Percentiles rank a stretch among this genome's conserved stretches.
Evolutionary conservation across 1,284 basidiomycete genomes (phyloP).

Genomic region (Naganishia albida): DNA sequence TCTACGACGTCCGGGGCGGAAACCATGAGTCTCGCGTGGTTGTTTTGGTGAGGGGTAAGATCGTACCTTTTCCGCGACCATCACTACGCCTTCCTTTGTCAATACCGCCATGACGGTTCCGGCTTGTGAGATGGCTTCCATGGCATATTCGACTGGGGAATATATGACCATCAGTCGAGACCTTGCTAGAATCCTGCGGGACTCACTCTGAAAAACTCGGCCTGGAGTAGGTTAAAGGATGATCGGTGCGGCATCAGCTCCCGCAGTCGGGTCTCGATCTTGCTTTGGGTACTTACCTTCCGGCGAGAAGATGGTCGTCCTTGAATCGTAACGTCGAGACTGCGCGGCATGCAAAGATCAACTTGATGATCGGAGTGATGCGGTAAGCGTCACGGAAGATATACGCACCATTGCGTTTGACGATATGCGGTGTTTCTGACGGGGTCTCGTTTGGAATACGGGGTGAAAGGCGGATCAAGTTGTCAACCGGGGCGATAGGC

Average conservation of each 20-base stretch:
- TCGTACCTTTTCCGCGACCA: conserved; percentile 89
- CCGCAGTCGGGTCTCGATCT: no score
- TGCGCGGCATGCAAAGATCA: neutral
- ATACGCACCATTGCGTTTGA: conserved; percentile 1
- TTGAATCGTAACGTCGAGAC: conserved; percentile 43
- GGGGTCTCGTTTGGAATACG: neutral
- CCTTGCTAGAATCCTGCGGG: neutral
- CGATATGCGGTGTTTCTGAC: neutral
- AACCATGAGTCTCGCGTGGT: no score
- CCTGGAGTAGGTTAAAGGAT: conserved; percentile 57
- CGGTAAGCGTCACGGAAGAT: neutral
- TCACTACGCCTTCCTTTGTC: conserved; percentile 92
- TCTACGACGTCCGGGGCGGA: no score
- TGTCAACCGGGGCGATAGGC: neutral
- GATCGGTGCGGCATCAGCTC: neutral
- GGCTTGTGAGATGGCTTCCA: conserved; percentile 97
- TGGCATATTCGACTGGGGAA: conserved; percentile 88
- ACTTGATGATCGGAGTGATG: neutral
- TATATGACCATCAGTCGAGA: conserved; percentile 32
- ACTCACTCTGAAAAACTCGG: conserved; percentile 83
- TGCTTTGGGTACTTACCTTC: conserved; percentile 63
- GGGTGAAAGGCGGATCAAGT: neutral
- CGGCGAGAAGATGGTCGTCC: conserved; percentile 93
- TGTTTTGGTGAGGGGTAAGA: neutral
- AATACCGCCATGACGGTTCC: conserved; percentile 92